Conservation (phyloP, 148 eudicot genomes). For the Pouteria glomerata region DNA sequence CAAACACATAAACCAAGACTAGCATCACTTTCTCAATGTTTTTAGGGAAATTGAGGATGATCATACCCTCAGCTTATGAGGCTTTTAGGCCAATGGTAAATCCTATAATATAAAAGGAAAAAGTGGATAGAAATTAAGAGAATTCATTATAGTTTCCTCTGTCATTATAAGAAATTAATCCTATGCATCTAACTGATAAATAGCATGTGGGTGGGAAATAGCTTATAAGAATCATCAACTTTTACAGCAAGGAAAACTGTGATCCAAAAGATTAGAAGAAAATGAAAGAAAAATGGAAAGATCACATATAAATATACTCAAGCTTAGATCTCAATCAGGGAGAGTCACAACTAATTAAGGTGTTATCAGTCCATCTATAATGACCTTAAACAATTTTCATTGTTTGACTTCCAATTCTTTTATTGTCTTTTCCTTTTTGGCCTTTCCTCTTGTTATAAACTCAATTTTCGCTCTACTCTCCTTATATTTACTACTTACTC, state of each 20-base stretch:
- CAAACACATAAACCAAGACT: slow-evolving; percentile 11
- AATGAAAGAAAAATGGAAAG: not conserved
- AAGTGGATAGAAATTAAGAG: no score
- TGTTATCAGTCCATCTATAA: not conserved
- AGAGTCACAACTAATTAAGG: not conserved
- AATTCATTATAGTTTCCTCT: no score
- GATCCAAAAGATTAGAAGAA: no score
- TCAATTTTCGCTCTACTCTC: no score
- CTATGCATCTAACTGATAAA: not conserved
- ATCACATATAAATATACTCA: not conserved
- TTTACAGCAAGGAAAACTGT: not conserved
- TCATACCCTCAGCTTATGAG: not conserved
- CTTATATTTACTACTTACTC: no score
- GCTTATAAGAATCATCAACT: not conserved
- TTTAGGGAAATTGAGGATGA: not conserved
- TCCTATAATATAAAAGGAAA: not conserved
- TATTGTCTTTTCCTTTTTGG: not conserved
- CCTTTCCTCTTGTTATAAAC: no score
- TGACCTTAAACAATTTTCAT: not conserved
- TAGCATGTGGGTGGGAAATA: not conserved
- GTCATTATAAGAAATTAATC: no score
- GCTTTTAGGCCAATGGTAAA: not conserved
- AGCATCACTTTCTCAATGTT: not conserved
- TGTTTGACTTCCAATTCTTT: not conserved
- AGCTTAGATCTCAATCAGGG: not conserved